Conservation (phyloP, 2,329 filamentous ascomycete genomes). For the Aspergillus sclerotialis region DNA sequence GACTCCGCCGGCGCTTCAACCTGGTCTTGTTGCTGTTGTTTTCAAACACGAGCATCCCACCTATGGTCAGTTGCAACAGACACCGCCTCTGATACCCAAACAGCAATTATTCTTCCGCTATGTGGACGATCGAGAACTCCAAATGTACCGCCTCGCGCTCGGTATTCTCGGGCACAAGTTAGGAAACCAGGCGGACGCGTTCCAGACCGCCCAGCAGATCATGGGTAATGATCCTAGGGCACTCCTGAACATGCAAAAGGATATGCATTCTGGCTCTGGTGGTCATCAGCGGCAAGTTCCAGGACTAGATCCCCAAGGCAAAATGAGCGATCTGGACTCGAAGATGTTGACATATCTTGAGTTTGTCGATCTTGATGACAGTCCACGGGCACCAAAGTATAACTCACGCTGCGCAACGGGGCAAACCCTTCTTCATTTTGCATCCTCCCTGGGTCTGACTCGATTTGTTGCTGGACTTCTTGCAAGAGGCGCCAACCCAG, state of each 20-base stretch:
- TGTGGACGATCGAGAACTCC: constrained; percentile 43
- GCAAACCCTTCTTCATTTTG: constrained; percentile 75
- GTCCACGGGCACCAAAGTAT: constrained; percentile 58
- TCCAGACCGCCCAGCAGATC: constrained; percentile 42
- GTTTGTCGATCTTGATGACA: constrained; percentile 70
- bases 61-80: constrained; percentile 39
- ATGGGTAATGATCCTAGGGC: constrained; percentile 38
- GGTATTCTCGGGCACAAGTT: constrained; percentile 42
- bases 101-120: constrained; percentile 62
- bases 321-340: constrained; percentile 52
- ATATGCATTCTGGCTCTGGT: constrained; percentile 37
- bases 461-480: constrained; percentile 71
- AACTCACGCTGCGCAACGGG: constrained; percentile 61
- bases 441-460: constrained; percentile 66
- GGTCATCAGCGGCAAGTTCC: constrained; percentile 40
- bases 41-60: constrained; percentile 53
- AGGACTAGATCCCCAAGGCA: constrained; percentile 36
- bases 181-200: constrained; percentile 41
- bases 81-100: constrained; percentile 39
- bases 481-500: constrained; percentile 68
- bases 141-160: constrained; percentile 39
- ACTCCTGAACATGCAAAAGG: constrained; percentile 43
- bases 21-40: constrained; percentile 64
- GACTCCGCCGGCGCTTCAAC: constrained; percentile 61
- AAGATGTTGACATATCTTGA: constrained; percentile 69